A percentile compares a stretch with the other conserved stretches of the same genome.
Conservation (phyloP, 106 monocot genomes). For the Triglochin maritima region DNA sequence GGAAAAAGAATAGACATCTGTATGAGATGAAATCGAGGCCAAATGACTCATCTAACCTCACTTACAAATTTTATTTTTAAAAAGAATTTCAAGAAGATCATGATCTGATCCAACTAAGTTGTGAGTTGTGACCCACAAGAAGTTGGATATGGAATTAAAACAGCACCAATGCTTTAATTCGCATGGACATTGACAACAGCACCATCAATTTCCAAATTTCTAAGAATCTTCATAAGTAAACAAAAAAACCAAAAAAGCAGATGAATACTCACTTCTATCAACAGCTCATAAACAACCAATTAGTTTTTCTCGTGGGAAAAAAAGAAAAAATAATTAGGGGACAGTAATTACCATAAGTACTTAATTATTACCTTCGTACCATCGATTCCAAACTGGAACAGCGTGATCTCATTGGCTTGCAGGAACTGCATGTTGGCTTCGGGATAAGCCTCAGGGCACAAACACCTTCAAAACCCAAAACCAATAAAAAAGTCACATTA, state of each 20-base stretch:
- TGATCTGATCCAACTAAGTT: not conserved
- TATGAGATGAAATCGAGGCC: too few species aligned
- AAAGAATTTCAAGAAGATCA: too few species aligned
- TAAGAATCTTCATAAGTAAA: too few species aligned
- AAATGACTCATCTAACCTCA: too few species aligned
- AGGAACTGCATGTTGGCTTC: slow-evolving; percentile 11
- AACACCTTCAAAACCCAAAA: not conserved
- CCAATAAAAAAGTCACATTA: not conserved
- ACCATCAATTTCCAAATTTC: too few species aligned
- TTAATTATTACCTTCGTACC: slow-evolving; percentile 5
- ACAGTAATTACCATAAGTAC: not conserved
- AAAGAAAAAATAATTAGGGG: too few species aligned
- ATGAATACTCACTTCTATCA: too few species aligned
- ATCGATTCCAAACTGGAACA: slow-evolving; percentile 16
- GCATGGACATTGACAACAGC: not conserved
- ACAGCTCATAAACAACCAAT: too few species aligned
- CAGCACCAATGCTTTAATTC: not conserved
- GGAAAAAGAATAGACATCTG: too few species aligned
- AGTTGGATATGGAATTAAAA: not conserved
- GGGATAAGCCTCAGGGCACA: slow-evolving; percentile 8
- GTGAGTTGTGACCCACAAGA: not conserved
- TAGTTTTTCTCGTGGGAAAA: too few species aligned
- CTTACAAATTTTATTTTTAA: too few species aligned
- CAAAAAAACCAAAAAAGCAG: too few species aligned
- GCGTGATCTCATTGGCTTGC: slow-evolving; percentile 4